Evolutionary conservation across 1,139 yeast genomes (phyloP).

Genomic region (Spencermartinsiella ligniputridi): DNA sequence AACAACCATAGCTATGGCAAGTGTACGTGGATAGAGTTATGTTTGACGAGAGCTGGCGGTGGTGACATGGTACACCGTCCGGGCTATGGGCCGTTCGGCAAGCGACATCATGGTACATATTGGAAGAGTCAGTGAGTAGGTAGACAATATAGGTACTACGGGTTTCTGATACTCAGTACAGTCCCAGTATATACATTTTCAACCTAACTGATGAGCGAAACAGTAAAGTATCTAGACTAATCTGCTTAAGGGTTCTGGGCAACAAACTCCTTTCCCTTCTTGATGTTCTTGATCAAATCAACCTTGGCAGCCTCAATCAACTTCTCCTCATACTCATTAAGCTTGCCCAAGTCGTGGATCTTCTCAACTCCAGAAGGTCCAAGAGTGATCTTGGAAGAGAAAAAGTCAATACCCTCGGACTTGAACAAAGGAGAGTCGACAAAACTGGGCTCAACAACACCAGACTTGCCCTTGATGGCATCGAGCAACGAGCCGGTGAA

Average conservation of each 20-base stretch:
- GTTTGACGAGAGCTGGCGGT: no score
- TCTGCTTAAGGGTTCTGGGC: conserved; percentile 38
- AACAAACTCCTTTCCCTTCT: conserved; percentile 64
- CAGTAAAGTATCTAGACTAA: no score
- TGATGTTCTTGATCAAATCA: conserved; percentile 53
- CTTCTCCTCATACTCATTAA: conserved; percentile 77
- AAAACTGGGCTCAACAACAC: conserved; percentile 55
- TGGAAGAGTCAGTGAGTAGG: no score
- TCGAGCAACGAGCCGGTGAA: conserved; percentile 46
- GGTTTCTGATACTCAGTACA: no score
- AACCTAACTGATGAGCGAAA: no score
- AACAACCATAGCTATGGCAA: no score
- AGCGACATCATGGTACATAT: no score
- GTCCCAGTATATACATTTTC: no score
- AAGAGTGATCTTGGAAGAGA: conserved; percentile 86
- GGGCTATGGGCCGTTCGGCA: no score
- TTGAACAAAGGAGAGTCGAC: conserved; percentile 75
- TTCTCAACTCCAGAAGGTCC: conserved; percentile 87
- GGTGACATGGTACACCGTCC: no score
- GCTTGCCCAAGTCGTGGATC: conserved; percentile 65
- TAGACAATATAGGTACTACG: no score
- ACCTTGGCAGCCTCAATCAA: conserved; percentile 48
- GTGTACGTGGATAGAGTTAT: no score
- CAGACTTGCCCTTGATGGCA: conserved; percentile 47
- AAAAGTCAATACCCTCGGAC: conserved; percentile 82